Evolutionary conservation across 2,329 filamentous ascomycete species (phyloP).

Genomic region (Aspergillus arachidicola): DNA sequence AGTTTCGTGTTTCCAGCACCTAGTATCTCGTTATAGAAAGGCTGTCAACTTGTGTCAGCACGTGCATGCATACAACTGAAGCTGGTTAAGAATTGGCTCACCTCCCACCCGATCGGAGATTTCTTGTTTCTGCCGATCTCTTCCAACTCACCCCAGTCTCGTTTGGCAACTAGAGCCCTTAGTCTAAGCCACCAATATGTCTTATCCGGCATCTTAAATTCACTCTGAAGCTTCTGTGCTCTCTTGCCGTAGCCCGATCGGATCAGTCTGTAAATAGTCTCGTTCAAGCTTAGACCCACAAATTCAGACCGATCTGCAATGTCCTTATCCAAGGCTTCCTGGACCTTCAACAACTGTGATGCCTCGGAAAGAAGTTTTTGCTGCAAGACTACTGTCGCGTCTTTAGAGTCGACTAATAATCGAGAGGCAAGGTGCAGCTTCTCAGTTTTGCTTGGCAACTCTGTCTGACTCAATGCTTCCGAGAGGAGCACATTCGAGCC

Average conservation of each 20-base stretch:
- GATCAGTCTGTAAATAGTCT: constrained; percentile 88
- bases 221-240: constrained; percentile 82
- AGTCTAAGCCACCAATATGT: constrained; percentile 85
- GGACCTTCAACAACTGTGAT: constrained; percentile 75
- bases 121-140: constrained; percentile 75
- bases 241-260: constrained; percentile 79
- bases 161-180: constrained; percentile 82
- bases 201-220: constrained; percentile 92
- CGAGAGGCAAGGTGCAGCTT: constrained; percentile 87
- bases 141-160: constrained; percentile 91
- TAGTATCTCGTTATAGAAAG: constrained; percentile 88
- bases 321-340: constrained; percentile 85
- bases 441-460: constrained; percentile 71
- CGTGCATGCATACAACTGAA: constrained; percentile 18
- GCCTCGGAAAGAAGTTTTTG: constrained; percentile 78
- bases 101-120: constrained; percentile 95
- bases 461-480: constrained; percentile 76
- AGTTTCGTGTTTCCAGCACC: constrained; percentile 87
- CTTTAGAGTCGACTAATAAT: constrained; percentile 80
- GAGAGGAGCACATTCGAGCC: constrained; percentile 84
- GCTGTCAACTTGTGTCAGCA: constrained; percentile 54
- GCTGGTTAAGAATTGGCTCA: constrained; percentile 47
- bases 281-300: constrained; percentile 81
- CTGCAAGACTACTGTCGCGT: constrained; percentile 67
- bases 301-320: constrained; percentile 66